Conservation (phyloP, 495 filamentous ascomycete genomes). For the Penicillium paxilli region DNA sequence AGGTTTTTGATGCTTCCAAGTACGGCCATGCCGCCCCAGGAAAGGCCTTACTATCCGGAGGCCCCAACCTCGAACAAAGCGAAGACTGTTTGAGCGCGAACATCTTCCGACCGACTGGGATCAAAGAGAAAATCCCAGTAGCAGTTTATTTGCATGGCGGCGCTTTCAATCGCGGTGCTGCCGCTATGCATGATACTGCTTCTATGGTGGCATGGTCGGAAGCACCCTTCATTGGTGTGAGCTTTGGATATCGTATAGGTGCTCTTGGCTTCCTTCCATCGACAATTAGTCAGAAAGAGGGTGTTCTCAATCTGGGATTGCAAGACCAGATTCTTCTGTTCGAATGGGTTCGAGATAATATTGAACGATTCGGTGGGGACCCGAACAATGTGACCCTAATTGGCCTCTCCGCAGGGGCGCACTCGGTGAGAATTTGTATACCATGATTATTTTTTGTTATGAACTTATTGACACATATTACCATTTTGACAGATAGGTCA, state of each 20-base stretch:
- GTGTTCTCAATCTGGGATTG: slow-evolving; percentile 58
- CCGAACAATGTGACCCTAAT: slow-evolving; percentile 57
- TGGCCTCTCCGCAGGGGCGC: slow-evolving; percentile 60
- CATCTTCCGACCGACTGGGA: slow-evolving; percentile 41
- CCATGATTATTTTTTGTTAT: slow-evolving; percentile 55
- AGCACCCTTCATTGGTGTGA: slow-evolving; percentile 53
- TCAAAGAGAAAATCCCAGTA: slow-evolving; percentile 46
- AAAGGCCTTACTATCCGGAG: slow-evolving; percentile 10
- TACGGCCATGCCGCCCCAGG: slow-evolving; percentile 24
- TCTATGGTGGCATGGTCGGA: slow-evolving; percentile 54
- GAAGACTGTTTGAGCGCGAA: slow-evolving; percentile 57
- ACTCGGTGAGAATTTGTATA: slow-evolving; percentile 49
- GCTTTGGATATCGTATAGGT: slow-evolving; percentile 58
- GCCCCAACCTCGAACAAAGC: slow-evolving; percentile 26
- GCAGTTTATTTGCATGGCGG: slow-evolving; percentile 47
- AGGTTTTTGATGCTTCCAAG: slow-evolving; percentile 34
- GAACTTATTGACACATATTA: neutral
- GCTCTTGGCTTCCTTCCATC: slow-evolving; percentile 61
- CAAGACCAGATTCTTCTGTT: slow-evolving; percentile 58
- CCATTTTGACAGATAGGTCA: neutral
- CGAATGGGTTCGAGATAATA: slow-evolving; percentile 60
- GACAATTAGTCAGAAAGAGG: slow-evolving; percentile 44
- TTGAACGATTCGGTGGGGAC: slow-evolving; percentile 57
- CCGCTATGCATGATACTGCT: slow-evolving; percentile 31
- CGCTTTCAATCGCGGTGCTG: slow-evolving; percentile 28